Conservation (phyloP, 2,329 filamentous ascomycete species). For the Exophiala viscosa region DNA sequence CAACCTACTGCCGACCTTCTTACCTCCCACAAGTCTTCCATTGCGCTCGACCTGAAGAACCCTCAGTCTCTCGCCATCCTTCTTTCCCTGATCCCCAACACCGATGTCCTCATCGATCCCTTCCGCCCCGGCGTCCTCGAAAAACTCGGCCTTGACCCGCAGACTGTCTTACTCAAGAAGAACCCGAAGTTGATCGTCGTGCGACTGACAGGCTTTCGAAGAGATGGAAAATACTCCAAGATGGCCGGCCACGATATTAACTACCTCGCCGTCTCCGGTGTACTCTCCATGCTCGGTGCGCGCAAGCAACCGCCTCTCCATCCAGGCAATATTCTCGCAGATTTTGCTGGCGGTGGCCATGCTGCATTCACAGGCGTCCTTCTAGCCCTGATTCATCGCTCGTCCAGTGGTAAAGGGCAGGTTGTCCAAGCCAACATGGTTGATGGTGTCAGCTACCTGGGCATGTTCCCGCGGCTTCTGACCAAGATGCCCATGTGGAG, state of each 20-base stretch:
- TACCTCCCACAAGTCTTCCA: slow-evolving; percentile 71
- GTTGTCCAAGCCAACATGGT: slow-evolving; percentile 98
- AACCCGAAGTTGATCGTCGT: slow-evolving; percentile 78
- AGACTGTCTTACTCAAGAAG: slow-evolving; percentile 56
- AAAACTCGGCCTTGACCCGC: slow-evolving; percentile 71
- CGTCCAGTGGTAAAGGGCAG: slow-evolving; percentile 66
- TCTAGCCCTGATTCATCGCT: slow-evolving; percentile 63
- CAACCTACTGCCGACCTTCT: slow-evolving; percentile 65
- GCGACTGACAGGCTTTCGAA: slow-evolving; percentile 83
- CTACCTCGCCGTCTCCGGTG: slow-evolving; percentile 84
- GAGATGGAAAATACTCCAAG: slow-evolving; percentile 75
- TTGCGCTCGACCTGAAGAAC: slow-evolving; percentile 80
- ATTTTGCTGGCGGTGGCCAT: slow-evolving; percentile 87
- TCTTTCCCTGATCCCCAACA: slow-evolving; percentile 57
- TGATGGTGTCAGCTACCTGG: slow-evolving; percentile 76
- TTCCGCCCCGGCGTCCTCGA: slow-evolving; percentile 90
- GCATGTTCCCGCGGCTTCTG: slow-evolving; percentile 69
- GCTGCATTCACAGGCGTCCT: slow-evolving; percentile 78
- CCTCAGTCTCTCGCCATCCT: slow-evolving; percentile 62
- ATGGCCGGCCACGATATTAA: slow-evolving; percentile 98
- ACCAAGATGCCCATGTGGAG: slow-evolving; percentile 62
- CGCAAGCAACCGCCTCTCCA: slow-evolving; percentile 66
- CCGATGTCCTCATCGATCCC: slow-evolving; percentile 86
- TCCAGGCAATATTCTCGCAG: slow-evolving; percentile 78
- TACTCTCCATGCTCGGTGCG: slow-evolving; percentile 68